A percentile compares a stretch with the other conserved stretches of the same genome.
These are phyloP conservation scores for Paramecium biaurelia DNA, from an alignment of 73 alveolate genomes.

Conservation along the genomic window DNA sequence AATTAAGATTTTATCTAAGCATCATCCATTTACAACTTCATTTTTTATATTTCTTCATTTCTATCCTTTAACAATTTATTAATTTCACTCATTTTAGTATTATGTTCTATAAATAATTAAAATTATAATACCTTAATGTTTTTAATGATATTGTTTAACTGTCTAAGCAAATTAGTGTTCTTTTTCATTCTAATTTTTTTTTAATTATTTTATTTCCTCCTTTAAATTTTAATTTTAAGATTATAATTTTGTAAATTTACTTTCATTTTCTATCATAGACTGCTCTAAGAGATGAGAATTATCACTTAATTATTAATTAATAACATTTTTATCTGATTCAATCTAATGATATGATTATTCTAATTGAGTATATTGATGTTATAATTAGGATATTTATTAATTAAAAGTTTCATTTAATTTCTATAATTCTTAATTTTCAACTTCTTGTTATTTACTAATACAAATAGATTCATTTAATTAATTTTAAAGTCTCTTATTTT, in stretches of 20 bases:
- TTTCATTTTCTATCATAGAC: neutral
- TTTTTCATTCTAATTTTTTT: neutral
- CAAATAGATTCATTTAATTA: neutral
- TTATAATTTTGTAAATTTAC: neutral
- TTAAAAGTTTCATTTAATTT: neutral
- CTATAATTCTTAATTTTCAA: neutral
- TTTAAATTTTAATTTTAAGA: neutral
- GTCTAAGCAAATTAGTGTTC: constrained; percentile 50
- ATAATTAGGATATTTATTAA: neutral
- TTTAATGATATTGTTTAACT: constrained; percentile 25
- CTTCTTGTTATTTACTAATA: neutral
- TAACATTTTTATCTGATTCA: neutral
- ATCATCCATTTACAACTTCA: constrained; percentile 13
- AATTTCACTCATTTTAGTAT: constrained; percentile 4
- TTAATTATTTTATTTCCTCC: neutral
- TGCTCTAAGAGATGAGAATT: neutral
- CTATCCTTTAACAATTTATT: constrained; percentile 29
- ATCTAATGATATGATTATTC: neutral
- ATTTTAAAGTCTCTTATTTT: neutral
- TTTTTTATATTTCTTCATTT: neutral
- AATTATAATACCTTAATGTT: neutral
- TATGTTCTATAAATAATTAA: constrained; percentile 1
- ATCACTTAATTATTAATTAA: neutral
- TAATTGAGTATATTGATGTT: neutral
- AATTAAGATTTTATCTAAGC: neutral